phyloP scores from a whole-genome alignment of 352 stramenopile species.

The Paralagenidium karlingii region DNA sequence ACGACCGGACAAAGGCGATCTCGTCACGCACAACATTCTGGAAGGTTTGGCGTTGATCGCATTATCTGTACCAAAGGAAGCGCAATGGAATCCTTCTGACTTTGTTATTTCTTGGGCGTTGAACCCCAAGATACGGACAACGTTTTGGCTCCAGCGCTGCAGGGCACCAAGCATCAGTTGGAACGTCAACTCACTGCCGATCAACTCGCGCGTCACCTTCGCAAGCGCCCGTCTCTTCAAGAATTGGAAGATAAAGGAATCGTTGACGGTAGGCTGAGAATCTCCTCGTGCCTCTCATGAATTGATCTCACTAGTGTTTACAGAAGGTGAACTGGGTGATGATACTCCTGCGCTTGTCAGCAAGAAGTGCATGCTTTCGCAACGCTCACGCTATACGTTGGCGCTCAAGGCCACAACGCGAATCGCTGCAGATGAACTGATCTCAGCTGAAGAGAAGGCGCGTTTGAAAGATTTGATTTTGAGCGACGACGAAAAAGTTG shows the following conservation, averaged over 20 bases:
- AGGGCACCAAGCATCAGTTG: constrained; percentile 58
- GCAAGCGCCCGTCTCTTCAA: constrained; percentile 46
- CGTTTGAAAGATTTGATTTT: constrained; percentile 77
- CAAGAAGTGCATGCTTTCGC: constrained; percentile 37
- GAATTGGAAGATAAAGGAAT: constrained; percentile 73
- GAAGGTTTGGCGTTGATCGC: constrained; percentile 36
- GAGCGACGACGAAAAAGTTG: constrained; percentile 60
- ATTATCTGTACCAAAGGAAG: not conserved
- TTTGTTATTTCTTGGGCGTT: not conserved
- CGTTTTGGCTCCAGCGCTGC: constrained; percentile 40
- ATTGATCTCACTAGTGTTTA: not conserved
- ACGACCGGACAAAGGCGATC: constrained; percentile 61
- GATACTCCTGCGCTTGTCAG: constrained; percentile 12
- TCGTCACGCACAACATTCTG: constrained; percentile 63
- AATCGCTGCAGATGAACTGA: constrained; percentile 73
- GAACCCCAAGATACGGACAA: constrained; percentile 17
- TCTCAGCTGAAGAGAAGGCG: constrained; percentile 60
- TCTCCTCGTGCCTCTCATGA: not conserved
- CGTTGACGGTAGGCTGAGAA: constrained; percentile 27
- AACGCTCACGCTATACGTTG: constrained; percentile 60
- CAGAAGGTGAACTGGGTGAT: constrained; percentile 53
- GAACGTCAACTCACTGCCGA: constrained; percentile 62
- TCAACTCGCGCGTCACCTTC: constrained; percentile 48
- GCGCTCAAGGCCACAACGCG: constrained; percentile 64
- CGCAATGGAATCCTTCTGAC: too few relatives aligned